Base-by-base conservation (phyloP, 176 grass and related monocot species). In the Oryza glaberrima region DNA sequence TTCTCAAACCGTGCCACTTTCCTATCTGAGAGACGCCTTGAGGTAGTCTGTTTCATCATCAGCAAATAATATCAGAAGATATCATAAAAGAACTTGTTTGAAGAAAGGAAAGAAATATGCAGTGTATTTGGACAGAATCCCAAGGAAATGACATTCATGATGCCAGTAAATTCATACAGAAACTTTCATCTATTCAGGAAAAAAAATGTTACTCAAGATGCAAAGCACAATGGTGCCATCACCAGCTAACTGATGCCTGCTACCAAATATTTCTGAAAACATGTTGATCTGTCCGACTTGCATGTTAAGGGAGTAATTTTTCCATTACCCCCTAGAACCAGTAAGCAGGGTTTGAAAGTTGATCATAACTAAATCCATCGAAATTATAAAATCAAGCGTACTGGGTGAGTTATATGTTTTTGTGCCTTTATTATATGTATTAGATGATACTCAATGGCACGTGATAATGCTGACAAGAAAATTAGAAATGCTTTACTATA, bases 1-100 rank as follows among this genome's bases (percentile, higher is more conserved):
- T 96, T 96, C 78, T 96, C 91, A 77, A 96, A 94, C 45, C 81
- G 86, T 77, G 89, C 84, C 56, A 91, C 88, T 77, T 94, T 96
- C 67, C 88, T 88, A 74, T 90, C 91, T 54, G 94, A 84, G 4
- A 91, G 65, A 73, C 89, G 94, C 82, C 94, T 93, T n/a, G 94
- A 96, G 75, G 87, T 94, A 82, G 94, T 96, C 94, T 96, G 81
- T 40, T 63, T 22, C 58, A 61, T 61, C 20, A 61, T 41, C 30
- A 80, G 5, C 76, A 72, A n/a, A 49, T 81, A 68, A 47, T 36
- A 46, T 73, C 48, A 74, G 35, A 82, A 88, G 30, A 82, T 11
- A 12, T 6, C 60, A 41, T 4, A 47, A 4, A 58, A 69, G 26
- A 52, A 32, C n/a, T 26, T 46, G 69, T 23, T 52, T 9, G 36